Evolutionary conservation across 2,329 filamentous ascomycete genomes (phyloP).

Genomic region (Blastomyces percursus): DNA sequence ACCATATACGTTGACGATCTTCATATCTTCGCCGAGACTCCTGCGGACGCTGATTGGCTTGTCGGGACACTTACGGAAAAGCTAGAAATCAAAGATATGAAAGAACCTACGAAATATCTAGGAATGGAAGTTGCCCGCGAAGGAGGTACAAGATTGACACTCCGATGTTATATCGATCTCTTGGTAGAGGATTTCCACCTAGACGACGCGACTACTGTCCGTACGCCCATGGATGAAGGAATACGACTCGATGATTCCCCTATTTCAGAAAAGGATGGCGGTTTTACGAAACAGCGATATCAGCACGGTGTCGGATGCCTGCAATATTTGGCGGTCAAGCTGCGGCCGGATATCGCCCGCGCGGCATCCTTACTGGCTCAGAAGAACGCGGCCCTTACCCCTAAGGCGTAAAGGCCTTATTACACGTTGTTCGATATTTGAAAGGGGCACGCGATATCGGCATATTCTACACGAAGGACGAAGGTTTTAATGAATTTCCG

Average conservation of each 20-base stretch:
- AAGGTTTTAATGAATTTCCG: neutral
- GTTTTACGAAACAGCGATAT: neutral
- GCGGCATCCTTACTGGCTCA: neutral
- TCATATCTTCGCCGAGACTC: neutral
- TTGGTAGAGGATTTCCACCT: neutral
- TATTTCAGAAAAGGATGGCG: neutral
- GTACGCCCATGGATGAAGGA: neutral
- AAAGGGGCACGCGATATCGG: neutral
- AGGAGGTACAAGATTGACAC: neutral
- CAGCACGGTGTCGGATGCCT: neutral
- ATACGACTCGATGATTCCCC: neutral
- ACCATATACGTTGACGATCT: neutral
- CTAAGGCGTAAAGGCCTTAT: neutral
- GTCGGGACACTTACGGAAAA: fast-evolving
- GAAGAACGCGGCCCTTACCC: neutral
- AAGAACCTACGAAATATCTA: neutral
- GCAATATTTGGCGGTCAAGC: neutral
- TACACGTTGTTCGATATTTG: neutral
- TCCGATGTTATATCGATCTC: neutral
- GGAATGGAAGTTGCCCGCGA: neutral
- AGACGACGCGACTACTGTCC: neutral
- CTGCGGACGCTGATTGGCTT: neutral
- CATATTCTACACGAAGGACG: neutral
- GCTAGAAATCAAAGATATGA: neutral
- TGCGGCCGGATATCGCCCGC: neutral